Conservation (phyloP, 352 stramenopile species). For the Sclerospora graminicola region DNA sequence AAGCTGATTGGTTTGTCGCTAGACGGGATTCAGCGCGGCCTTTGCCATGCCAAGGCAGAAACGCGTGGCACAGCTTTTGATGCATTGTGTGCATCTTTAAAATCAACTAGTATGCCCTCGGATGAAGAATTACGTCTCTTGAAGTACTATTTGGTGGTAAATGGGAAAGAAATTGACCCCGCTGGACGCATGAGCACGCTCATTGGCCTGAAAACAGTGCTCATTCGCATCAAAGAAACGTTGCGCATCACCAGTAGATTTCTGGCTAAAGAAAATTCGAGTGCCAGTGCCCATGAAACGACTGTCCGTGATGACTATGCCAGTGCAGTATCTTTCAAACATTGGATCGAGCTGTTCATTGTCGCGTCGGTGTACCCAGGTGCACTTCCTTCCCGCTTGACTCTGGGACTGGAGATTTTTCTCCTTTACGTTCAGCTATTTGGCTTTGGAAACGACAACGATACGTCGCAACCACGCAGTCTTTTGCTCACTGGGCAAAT, state of each 20-base stretch:
- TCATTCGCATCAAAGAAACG: constrained; percentile 66
- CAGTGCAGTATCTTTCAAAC: constrained; percentile 37
- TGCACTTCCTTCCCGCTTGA: constrained; percentile 56
- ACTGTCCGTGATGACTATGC: constrained; percentile 13
- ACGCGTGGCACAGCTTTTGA: constrained; percentile 68
- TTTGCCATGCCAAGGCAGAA: constrained; percentile 44
- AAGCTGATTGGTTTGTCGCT: constrained; percentile 43
- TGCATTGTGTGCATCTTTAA: constrained; percentile 65
- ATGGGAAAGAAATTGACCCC: constrained; percentile 60
- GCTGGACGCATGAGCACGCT: constrained; percentile 61
- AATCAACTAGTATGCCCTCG: constrained; percentile 64
- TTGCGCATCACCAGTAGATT: constrained; percentile 40
- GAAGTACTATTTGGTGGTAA: constrained; percentile 58
- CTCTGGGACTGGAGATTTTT: constrained; percentile 59
- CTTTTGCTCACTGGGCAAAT: constrained; percentile 49
- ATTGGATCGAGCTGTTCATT: constrained; percentile 62
- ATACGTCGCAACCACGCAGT: constrained; percentile 7
- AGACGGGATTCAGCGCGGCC: constrained; percentile 40
- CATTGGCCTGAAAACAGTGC: constrained; percentile 63
- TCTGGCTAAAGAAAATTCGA: constrained; percentile 5
- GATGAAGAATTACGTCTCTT: constrained; percentile 43
- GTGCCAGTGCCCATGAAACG: background rate
- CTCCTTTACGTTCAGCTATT: constrained; percentile 67
- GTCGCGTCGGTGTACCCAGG: constrained; percentile 53
- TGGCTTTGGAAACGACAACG: constrained; percentile 19